Base-by-base conservation (phyloP, 768 basidiomycete species). In the Termitomyces sp. region DNA sequence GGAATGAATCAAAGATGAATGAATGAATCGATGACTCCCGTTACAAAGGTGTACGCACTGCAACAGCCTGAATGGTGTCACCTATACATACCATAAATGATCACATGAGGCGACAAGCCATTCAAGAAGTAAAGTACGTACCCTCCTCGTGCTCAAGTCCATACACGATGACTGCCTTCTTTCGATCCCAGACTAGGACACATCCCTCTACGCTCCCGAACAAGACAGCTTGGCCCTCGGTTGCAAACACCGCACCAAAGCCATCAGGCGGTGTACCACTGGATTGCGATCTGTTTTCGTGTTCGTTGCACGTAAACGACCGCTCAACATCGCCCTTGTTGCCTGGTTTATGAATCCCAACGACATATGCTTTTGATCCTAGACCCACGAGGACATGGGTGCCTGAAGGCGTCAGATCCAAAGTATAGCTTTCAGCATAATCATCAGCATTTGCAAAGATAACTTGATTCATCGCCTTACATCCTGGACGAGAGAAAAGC, bases 71-170 rank as follows among this genome's bases (percentile, higher is more conserved):
- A 54, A 81, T 72, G 56, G 62, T 60, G 60, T 80, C 79, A 65
- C 71, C 81, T 81, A 52, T 61, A 48, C 59, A 61, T 64, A 7
- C 53, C 56, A 46, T 68, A 59, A 67, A 59, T 57, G 47, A 59
- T 52, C 55, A 63, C 65, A 49, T 61, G 52, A 57, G 51, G 47
- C 62, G 31, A 65, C 31, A 58, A 49, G 60, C n/a, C 48, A 63
- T 60, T 48, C 51, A 15, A 38, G 48, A 46, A 17, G 51, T 43
- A 65, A 80, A 46, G 29, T 48, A 57, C 56, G 17, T 68, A 87
- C 86, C 81, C 64, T 86, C 82, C 14, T 79, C 79, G 65, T 88
- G 85, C 63, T 86, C 83, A 65, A 89, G 68, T 36, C 83, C 87
- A 70, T 83, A 85, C 14, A 86, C 76, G 31, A 87, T 71, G 2